These are phyloP conservation scores for Mycena indigotica DNA, from an alignment of 768 basidiomycete species.

Conservation along the genomic window DNA sequence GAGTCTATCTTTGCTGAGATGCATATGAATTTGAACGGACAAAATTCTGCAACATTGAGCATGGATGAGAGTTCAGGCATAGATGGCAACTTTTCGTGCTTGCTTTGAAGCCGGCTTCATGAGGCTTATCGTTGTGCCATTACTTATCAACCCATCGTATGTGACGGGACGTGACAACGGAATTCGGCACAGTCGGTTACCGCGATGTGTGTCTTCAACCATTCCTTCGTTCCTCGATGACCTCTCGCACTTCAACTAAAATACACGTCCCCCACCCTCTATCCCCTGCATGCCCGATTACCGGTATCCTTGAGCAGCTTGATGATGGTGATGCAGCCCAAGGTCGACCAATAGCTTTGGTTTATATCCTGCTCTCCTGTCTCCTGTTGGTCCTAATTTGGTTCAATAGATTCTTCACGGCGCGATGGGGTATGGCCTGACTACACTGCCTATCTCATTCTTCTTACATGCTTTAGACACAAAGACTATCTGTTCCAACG, in stretches of 20 bases:
- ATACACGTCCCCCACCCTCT: conserved; percentile 53
- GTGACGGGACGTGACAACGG: background rate
- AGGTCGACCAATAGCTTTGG: conserved; percentile 67
- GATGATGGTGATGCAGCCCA: conserved; percentile 40
- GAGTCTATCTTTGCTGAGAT: too few relatives aligned
- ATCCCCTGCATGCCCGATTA: conserved; percentile 46
- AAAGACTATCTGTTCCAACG: conserved; percentile 86
- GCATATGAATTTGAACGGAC: too few relatives aligned
- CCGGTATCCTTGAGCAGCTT: conserved; percentile 66
- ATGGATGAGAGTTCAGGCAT: too few relatives aligned
- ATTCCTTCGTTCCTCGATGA: conserved; percentile 22
- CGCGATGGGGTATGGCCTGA: conserved; percentile 64
- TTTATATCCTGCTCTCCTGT: conserved; percentile 36
- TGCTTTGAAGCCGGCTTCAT: too few relatives aligned
- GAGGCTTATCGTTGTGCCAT: too few relatives aligned
- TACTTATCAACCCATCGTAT: too few relatives aligned
- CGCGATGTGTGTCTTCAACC: background rate
- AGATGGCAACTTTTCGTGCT: too few relatives aligned
- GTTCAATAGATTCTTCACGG: conserved; percentile 71
- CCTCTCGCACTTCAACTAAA: conserved; percentile 47
- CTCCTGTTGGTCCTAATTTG: conserved; percentile 19
- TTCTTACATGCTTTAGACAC: conserved; percentile 51
- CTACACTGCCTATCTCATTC: conserved; percentile 27
- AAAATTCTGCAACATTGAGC: too few relatives aligned
- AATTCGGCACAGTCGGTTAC: background rate